A percentile compares a stretch with the other conserved stretches of the same genome.
These are phyloP conservation scores for Emericellopsis cladophorae DNA, from an alignment of 2,329 filamentous ascomycete genomes.

Conservation along the genomic window DNA sequence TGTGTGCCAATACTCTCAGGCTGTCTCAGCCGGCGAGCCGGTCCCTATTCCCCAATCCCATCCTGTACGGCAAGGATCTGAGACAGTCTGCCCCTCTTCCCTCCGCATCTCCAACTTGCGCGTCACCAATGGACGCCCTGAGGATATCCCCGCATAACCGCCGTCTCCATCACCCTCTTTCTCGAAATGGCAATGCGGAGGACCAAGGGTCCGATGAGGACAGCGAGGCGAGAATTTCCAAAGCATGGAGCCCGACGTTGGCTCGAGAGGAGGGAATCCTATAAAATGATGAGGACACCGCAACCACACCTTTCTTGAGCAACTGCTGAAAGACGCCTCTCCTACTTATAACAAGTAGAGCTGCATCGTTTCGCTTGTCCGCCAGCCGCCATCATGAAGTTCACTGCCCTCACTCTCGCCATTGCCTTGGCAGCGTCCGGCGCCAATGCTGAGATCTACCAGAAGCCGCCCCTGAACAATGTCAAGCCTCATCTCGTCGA, in stretches of 20 bases:
- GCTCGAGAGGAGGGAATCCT: not conserved
- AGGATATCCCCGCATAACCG: not conserved
- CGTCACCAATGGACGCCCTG: not conserved
- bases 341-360: too few species aligned
- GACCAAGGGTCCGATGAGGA: conserved; percentile 15
- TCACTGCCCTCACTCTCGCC: conserved; percentile 3
- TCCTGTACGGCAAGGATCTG: too few species aligned
- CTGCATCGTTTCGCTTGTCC: not conserved
- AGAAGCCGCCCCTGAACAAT: conserved; percentile 9
- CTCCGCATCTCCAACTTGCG: not conserved
- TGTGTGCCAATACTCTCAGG: too few species aligned
- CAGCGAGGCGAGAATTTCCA: conserved; percentile 10
- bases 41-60: too few species aligned
- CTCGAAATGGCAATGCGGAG: conserved; percentile 15
- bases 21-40: too few species aligned
- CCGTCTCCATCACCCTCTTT: not conserved
- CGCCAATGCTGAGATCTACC: conserved; percentile 13
- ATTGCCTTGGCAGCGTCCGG: conserved; percentile 6
- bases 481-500: conserved; percentile 20
- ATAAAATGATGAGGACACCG: not conserved
- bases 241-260: not conserved
- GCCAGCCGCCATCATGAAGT: conserved; percentile 10
- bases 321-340: not conserved
- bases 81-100: not conserved
- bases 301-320: not conserved